Evolutionary conservation across 2,329 filamentous ascomycete species (phyloP).

Genomic region (Zymoseptoria crescenta): DNA sequence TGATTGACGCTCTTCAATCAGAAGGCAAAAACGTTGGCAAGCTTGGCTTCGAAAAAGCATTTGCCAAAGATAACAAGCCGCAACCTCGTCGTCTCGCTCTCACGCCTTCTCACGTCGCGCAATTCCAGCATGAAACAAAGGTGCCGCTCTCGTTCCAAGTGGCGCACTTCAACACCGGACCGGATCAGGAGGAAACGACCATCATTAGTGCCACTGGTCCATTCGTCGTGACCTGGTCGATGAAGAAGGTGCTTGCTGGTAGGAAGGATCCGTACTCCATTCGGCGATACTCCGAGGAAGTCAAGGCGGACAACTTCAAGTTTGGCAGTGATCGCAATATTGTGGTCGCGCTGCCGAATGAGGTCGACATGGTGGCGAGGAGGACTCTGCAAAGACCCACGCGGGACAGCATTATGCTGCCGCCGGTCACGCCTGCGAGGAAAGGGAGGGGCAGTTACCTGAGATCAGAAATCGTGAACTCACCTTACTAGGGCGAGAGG

Average conservation of each 20-base stretch:
- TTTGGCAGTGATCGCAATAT: conserved; percentile 97
- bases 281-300: conserved; percentile 89
- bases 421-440: conserved; percentile 33
- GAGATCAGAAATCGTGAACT: conserved; percentile 76
- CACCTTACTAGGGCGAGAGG: conserved; percentile 43
- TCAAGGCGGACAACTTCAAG: conserved; percentile 98
- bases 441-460: conserved; percentile 56
- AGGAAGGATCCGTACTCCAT: conserved; percentile 87
- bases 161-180: conserved; percentile 87
- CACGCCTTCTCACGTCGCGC: conserved; percentile 85
- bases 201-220: conserved; percentile 96
- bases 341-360: conserved; percentile 91
- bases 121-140: conserved; percentile 95
- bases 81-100: conserved; percentile 84
- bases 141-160: conserved; percentile 79
- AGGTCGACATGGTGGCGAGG: conserved; percentile 95
- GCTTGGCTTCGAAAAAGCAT: conserved; percentile 92
- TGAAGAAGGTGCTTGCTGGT: conserved; percentile 79
- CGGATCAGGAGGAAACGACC: conserved; percentile 70
- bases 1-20: conserved; percentile 86
- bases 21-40: conserved; percentile 94
- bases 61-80: conserved; percentile 86
- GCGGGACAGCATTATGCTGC: conserved; percentile 68
- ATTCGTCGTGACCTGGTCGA: conserved; percentile 92
- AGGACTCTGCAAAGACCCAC: conserved; percentile 79